Base-by-base conservation (phyloP, 345 rosid genomes). In the Lepidium aucheri region DNA sequence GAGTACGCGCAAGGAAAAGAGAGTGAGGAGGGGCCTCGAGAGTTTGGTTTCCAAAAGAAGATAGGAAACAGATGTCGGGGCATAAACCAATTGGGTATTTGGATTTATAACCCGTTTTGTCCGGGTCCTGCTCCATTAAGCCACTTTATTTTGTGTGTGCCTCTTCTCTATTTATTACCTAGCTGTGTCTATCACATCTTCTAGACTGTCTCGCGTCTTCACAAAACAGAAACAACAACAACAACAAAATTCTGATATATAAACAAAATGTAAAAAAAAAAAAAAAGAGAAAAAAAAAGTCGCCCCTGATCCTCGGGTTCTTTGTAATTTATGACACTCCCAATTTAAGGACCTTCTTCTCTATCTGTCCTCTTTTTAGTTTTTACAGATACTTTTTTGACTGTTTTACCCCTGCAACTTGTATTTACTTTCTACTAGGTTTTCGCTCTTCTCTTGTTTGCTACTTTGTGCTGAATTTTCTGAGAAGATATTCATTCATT, bases 241-340 rank as follows among this genome's bases (percentile, higher is more conserved):
- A 9, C n/a, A 41, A 13, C 0, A 35, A 6, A 9, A 15, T 10
- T 44, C 3, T 10, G 9, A 8, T 5, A n/a, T 1, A 8, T 20
- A 20, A 20, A 20, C 1, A 20, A 20, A 1, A 20, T 20, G 22
- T 13, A 41, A 9, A 16, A 30, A 10, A 1, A 38, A 30, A 4
- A 3, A 26, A 38, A 13, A 15, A 8, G 12, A 12, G n/a, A 3
- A 9, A 30, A 40, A 1, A 30, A 30, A 57, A 64, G 76, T 57
- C 76, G 40, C 71, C 76, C 76, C 60, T 72, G 70, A 72, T 72
- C 71, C 71, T 72, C 76, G 76, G 76, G 76, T 72, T 72, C 67
- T 72, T 72, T 72, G 76, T 72, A 65, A 65, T 72, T 72, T 57
- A 72, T 57, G 67, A 49, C 65, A 45, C 64, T 72, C 52, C 64